A percentile compares a stretch with the other conserved stretches of the same genome.
Evolutionary conservation across 139 green algal species (phyloP).

Genomic region (Chara braunii): DNA sequence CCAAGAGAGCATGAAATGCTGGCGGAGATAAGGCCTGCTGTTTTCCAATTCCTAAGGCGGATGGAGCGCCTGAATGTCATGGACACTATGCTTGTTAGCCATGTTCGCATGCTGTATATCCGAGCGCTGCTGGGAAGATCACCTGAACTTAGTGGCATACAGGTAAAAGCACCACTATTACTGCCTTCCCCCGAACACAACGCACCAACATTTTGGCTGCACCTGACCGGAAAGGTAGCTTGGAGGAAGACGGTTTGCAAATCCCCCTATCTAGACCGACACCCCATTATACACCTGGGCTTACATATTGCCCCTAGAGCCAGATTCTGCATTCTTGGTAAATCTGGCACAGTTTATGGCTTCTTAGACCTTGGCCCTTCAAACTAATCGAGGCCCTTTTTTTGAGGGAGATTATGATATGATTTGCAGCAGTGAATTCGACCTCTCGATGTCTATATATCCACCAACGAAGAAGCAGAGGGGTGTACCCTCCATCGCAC

Average conservation of each 20-base stretch:
- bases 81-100: not conserved
- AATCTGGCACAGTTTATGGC: too few species aligned
- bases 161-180: not conserved
- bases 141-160: not conserved
- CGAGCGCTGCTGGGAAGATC: not conserved
- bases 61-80: not conserved
- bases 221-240: not conserved
- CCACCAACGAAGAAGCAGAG: too few species aligned
- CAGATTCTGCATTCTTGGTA: not conserved
- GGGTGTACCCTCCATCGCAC: too few species aligned
- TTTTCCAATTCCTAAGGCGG: conserved; percentile 10
- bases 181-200: not conserved
- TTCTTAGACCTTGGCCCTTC: too few species aligned
- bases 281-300: not conserved
- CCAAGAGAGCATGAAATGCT: not conserved
- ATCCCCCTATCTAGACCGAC: not conserved
- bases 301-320: not conserved
- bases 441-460: too few species aligned
- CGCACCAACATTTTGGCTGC: not conserved
- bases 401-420: too few species aligned
- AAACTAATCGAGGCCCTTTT: too few species aligned
- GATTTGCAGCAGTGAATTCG: too few species aligned
- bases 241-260: not conserved
- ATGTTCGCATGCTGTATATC: conserved; percentile 3
- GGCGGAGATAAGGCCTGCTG: conserved; percentile 1